phyloP scores from a whole-genome alignment of 108 stramenopile species.

The Ochromonas danica region DNA sequence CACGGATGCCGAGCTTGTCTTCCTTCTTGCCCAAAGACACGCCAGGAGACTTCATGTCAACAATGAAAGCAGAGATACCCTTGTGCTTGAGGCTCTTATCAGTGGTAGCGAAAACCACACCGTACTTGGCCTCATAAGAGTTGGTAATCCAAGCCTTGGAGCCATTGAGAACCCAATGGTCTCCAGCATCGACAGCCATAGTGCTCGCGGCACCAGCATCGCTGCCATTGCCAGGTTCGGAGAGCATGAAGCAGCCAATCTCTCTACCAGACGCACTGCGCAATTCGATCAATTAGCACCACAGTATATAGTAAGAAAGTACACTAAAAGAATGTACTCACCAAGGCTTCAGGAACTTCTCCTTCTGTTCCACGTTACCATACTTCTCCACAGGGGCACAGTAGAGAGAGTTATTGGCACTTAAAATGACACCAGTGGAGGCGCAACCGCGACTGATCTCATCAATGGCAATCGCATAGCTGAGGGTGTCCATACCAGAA shows the following conservation, averaged over 20 bases:
- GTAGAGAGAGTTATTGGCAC: slow-evolving; percentile 85
- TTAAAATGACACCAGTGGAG: slow-evolving; percentile 91
- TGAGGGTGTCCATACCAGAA: slow-evolving; percentile 82
- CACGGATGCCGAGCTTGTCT: slow-evolving; percentile 94
- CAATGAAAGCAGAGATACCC: slow-evolving; percentile 72
- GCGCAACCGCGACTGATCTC: slow-evolving; percentile 95
- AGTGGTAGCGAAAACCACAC: slow-evolving; percentile 94
- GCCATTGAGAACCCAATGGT: slow-evolving; percentile 89
- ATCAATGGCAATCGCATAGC: slow-evolving; percentile 98
- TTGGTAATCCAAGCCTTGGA: slow-evolving; percentile 99
- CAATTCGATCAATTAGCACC: neutral
- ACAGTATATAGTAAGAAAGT: neutral
- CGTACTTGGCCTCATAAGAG: slow-evolving; percentile 81
- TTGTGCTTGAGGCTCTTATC: slow-evolving; percentile 95
- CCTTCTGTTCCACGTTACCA: slow-evolving; percentile 79
- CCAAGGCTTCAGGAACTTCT: slow-evolving; percentile 45
- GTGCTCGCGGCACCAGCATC: slow-evolving; percentile 91
- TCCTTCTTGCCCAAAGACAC: slow-evolving; percentile 92
- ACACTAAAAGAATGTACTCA: neutral
- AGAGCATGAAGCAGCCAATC: slow-evolving; percentile 85
- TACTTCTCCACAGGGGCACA: slow-evolving; percentile 84
- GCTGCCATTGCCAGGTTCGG: slow-evolving; percentile 69
- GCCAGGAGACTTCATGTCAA: slow-evolving; percentile 74
- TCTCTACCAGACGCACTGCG: slow-evolving; percentile 46
- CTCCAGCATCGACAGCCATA: slow-evolving; percentile 68